Evolutionary conservation across 2,329 filamentous ascomycete genomes (phyloP).

Genomic region (Exophiala sp.): DNA sequence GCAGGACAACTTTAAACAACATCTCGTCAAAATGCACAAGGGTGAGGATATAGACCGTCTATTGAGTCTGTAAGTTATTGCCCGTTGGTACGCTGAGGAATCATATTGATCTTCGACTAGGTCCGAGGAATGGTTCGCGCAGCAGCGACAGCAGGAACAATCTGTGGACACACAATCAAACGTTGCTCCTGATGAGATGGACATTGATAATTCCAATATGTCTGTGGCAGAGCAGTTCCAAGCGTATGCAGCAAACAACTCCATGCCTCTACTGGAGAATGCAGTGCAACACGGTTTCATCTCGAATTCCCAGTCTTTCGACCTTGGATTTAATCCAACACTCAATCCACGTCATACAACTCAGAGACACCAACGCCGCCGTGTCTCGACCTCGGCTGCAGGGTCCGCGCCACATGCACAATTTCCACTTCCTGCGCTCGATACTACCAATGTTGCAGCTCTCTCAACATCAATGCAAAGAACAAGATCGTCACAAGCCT

Average conservation of each 20-base stretch:
- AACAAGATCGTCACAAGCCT: constrained; percentile 7
- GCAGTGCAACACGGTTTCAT: constrained; percentile 2
- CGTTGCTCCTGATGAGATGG: not conserved
- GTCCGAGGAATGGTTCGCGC: constrained; percentile 37
- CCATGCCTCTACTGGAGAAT: not conserved
- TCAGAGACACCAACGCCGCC: not conserved
- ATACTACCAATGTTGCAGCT: not conserved
- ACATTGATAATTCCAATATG: not conserved
- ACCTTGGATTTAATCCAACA: not conserved
- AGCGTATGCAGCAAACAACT: not conserved
- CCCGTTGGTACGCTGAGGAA: not conserved
- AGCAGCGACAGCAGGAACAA: not conserved
- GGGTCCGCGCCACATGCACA: not conserved
- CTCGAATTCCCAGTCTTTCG: not conserved
- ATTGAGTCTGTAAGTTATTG: constrained; percentile 44
- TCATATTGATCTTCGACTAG: constrained; percentile 25
- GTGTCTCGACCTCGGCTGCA: not conserved
- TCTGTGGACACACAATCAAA: constrained; percentile 2
- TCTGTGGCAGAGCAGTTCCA: not conserved
- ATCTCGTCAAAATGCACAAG: constrained; percentile 67
- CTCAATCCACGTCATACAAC: not conserved
- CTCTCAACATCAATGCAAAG: constrained; percentile 1
- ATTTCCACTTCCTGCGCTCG: not conserved
- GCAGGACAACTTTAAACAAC: constrained; percentile 80
- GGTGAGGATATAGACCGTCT: constrained; percentile 44